Conservation (phyloP, 371 early-diverging fungal genomes). For the Mortierella sp. region DNA sequence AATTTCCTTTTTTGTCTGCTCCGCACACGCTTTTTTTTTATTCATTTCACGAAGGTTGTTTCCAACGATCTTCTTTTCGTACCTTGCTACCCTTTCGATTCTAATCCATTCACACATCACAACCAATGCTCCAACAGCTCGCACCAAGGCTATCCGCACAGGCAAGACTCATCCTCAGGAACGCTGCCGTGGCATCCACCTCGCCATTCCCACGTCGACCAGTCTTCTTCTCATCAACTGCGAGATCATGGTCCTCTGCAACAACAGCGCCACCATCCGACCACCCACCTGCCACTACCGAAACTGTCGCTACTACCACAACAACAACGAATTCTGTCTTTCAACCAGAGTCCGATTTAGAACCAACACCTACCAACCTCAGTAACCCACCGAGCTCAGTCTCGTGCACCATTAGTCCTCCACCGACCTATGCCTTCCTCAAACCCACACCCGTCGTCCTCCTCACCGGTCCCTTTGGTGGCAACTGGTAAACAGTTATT, state of each 20-base stretch:
- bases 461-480: slow-evolving; percentile 55
- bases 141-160: slow-evolving; percentile 21
- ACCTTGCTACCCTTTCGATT: background rate
- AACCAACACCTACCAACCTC: slow-evolving; percentile 28
- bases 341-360: background rate
- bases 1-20: slow-evolving; percentile 4
- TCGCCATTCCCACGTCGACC: slow-evolving; percentile 34
- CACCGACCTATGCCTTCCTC: slow-evolving; percentile 46
- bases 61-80: background rate
- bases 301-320: background rate
- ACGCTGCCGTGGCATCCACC: background rate
- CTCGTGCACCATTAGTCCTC: slow-evolving; percentile 42
- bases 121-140: slow-evolving; percentile 13
- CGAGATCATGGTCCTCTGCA: slow-evolving; percentile 4
- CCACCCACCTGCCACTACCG: background rate
- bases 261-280: background rate
- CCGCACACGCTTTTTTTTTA: background rate
- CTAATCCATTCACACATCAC: background rate
- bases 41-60: background rate
- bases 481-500: slow-evolving; percentile 35
- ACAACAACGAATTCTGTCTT: no score
- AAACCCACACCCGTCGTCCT: slow-evolving; percentile 56
- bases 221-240: slow-evolving; percentile 32
- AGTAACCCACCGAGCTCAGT: slow-evolving; percentile 23
- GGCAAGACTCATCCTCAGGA: slow-evolving; percentile 8